Percentiles rank a stretch among this genome's conserved stretches.
phyloP scores from a whole-genome alignment of 2,329 filamentous ascomycete species.

The Beauveria sp. region DNA sequence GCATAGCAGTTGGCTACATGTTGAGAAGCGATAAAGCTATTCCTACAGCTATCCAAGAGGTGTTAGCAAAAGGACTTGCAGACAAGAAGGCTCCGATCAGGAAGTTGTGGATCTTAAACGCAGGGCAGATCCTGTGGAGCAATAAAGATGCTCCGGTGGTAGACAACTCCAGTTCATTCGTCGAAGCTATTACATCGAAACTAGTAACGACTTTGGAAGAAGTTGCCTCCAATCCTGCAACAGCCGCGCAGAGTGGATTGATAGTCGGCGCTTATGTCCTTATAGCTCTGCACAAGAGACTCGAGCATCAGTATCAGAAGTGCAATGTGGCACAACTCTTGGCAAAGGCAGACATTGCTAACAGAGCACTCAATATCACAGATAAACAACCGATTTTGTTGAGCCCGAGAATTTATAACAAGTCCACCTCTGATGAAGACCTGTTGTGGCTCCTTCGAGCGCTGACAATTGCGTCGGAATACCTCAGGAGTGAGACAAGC shows the following conservation, averaged over 20 bases:
- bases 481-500: slow-evolving; percentile 41
- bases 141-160: slow-evolving; percentile 37
- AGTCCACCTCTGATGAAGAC: slow-evolving; percentile 67
- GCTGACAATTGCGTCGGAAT: slow-evolving; percentile 52
- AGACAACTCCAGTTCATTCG: slow-evolving; percentile 41
- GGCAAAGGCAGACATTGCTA: slow-evolving; percentile 52
- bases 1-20: slow-evolving; percentile 55
- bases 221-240: slow-evolving; percentile 66
- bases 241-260: slow-evolving; percentile 75
- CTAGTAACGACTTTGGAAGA: slow-evolving; percentile 70
- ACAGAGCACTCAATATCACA: slow-evolving; percentile 60
- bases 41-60: slow-evolving; percentile 60
- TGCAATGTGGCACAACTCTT: slow-evolving; percentile 36
- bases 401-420: slow-evolving; percentile 77
- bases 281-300: slow-evolving; percentile 52
- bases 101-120: slow-evolving; percentile 70
- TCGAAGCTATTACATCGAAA: slow-evolving; percentile 44
- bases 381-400: slow-evolving; percentile 84
- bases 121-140: slow-evolving; percentile 62
- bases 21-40: slow-evolving; percentile 54
- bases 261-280: slow-evolving; percentile 72
- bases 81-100: slow-evolving; percentile 78
- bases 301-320: slow-evolving; percentile 48
- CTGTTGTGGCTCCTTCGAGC: slow-evolving; percentile 68
- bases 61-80: slow-evolving; percentile 69